Evolutionary conservation across 2,329 filamentous ascomycete genomes (phyloP).

Genomic region (Cladosporium velox): DNA sequence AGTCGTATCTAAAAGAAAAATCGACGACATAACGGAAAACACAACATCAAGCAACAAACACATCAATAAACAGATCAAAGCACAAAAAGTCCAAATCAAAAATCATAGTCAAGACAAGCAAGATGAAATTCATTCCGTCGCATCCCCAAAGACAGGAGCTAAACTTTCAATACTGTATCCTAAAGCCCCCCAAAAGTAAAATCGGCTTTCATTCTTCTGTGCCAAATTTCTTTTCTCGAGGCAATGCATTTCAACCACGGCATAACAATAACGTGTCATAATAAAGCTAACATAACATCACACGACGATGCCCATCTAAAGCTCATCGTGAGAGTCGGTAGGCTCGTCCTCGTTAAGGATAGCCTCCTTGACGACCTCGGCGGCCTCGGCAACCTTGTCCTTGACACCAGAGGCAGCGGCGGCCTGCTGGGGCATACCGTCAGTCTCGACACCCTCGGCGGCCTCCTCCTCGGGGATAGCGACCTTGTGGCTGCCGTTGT

Average conservation of each 20-base stretch:
- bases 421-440: constrained; percentile 49
- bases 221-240: not conserved
- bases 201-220: not conserved
- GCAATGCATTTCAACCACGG: not conserved
- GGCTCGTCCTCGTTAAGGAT: constrained; percentile 39
- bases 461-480: constrained; percentile 59
- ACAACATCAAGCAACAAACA: not conserved
- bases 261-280: constrained; percentile 9
- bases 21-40: not conserved
- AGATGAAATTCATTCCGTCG: not conserved
- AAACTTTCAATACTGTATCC: not conserved
- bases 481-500: constrained; percentile 89
- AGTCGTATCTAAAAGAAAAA: not conserved
- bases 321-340: constrained; percentile 66
- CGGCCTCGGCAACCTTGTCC: constrained; percentile 42
- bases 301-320: constrained; percentile 56
- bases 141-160: not conserved
- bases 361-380: constrained; percentile 36
- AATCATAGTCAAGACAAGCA: not conserved
- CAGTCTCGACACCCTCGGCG: constrained; percentile 48
- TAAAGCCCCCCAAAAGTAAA: not conserved
- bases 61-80: not conserved
- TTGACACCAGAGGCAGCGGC: constrained; percentile 43
- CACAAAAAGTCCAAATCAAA: not conserved
- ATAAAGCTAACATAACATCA: constrained; percentile 1